phyloP scores from a whole-genome alignment of 345 rosid species.

The Adansonia digitata region DNA sequence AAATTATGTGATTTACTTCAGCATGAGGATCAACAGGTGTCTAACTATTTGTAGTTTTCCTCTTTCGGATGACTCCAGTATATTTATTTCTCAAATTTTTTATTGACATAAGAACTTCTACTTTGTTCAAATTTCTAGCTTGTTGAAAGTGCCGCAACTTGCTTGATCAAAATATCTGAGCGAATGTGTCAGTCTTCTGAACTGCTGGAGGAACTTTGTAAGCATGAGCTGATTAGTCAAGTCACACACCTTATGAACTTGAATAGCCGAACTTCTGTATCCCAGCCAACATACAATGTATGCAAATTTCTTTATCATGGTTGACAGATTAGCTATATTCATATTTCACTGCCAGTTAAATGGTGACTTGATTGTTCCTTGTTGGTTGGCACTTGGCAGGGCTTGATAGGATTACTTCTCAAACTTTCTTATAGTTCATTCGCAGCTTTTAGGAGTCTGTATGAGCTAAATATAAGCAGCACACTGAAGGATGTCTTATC shows the following conservation, averaged over 20 bases:
- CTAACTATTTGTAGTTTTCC: slow-evolving; percentile 2
- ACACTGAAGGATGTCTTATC: slow-evolving; percentile 73
- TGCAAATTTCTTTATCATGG: slow-evolving; percentile 17
- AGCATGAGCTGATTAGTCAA: slow-evolving; percentile 65
- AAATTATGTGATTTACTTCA: slow-evolving; percentile 79
- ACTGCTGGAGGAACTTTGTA: slow-evolving; percentile 72
- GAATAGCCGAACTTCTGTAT: slow-evolving; percentile 70
- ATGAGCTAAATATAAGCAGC: slow-evolving; percentile 76
- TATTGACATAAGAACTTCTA: slow-evolving; percentile 7
- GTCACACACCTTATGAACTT: slow-evolving; percentile 55
- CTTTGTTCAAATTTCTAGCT: slow-evolving; percentile 45
- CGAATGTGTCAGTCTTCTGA: slow-evolving; percentile 57
- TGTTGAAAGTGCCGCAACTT: slow-evolving; percentile 78
- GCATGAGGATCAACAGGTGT: slow-evolving; percentile 83
- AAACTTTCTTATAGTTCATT: slow-evolving; percentile 69
- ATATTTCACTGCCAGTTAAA: slow-evolving; percentile 1
- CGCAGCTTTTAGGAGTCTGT: slow-evolving; percentile 62
- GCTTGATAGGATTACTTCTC: slow-evolving; percentile 76
- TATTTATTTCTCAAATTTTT: neutral
- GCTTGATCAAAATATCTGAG: slow-evolving; percentile 79
- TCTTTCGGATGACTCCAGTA: slow-evolving; percentile 10
- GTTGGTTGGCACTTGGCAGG: slow-evolving; percentile 61
- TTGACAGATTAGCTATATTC: neutral
- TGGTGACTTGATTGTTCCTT: slow-evolving; percentile 12
- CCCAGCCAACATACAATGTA: slow-evolving; percentile 78